These are phyloP conservation scores for Aspergillus caelatus DNA, from an alignment of 2,329 filamentous ascomycete species.

Conservation along the genomic window DNA sequence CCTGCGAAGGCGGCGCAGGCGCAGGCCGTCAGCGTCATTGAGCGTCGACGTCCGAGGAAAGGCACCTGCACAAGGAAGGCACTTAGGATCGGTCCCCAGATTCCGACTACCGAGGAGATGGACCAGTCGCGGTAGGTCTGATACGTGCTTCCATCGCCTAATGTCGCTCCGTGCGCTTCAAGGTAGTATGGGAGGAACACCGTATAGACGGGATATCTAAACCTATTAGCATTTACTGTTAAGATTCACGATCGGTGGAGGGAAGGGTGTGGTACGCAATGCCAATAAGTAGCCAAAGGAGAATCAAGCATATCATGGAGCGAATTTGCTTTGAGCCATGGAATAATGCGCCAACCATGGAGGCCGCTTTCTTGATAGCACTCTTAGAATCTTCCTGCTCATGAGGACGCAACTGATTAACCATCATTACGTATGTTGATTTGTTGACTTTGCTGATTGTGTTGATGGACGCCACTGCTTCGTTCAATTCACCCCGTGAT, in stretches of 20 bases:
- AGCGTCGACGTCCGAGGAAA: not conserved
- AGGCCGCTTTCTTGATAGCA: not conserved
- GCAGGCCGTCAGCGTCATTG: not conserved
- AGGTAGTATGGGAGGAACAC: constrained; percentile 72
- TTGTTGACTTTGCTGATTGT: constrained; percentile 57
- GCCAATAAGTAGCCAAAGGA: not conserved
- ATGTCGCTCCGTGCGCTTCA: constrained; percentile 58
- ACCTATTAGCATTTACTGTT: not conserved
- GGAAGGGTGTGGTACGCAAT: not conserved
- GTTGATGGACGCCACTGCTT: constrained; percentile 54
- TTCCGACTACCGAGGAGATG: constrained; percentile 62
- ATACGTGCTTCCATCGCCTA: constrained; percentile 57
- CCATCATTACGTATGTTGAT: constrained; percentile 54
- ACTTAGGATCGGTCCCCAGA: not conserved
- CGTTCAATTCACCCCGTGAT: constrained; percentile 55
- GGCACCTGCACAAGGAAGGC: not conserved
- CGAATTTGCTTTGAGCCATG: not conserved
- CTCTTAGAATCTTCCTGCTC: not conserved
- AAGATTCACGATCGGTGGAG: not conserved
- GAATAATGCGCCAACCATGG: not conserved
- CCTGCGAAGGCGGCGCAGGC: not conserved
- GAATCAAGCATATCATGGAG: not conserved
- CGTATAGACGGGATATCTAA: constrained; percentile 70
- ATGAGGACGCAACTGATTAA: constrained; percentile 36
- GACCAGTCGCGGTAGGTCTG: constrained; percentile 74